These are phyloP conservation scores for Podospora australis DNA, from an alignment of 495 filamentous ascomycete species.

Conservation along the genomic window DNA sequence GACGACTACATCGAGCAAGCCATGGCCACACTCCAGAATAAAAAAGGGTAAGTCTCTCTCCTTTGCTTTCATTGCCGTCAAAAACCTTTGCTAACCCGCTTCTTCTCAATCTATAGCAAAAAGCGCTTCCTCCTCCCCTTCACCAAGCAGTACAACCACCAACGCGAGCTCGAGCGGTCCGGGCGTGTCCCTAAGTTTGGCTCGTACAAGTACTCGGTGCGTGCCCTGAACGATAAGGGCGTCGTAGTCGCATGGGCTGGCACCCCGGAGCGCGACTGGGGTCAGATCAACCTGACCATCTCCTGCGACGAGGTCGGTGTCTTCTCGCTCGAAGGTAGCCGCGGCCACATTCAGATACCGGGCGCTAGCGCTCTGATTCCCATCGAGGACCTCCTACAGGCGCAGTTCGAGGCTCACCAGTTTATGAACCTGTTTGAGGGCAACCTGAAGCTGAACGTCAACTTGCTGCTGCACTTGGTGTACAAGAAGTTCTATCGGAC, in stretches of 20 bases:
- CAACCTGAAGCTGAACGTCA: constrained; percentile 82
- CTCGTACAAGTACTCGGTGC: constrained; percentile 91
- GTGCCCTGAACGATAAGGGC: constrained; percentile 84
- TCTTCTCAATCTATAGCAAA: constrained; percentile 47
- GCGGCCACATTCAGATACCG: constrained; percentile 90
- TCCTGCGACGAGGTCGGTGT: constrained; percentile 90
- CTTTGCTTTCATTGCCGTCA: not conserved
- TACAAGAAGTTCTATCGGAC: constrained; percentile 97
- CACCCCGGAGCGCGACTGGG: constrained; percentile 78
- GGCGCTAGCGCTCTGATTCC: constrained; percentile 86
- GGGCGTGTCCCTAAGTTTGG: constrained; percentile 95
- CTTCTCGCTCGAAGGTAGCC: constrained; percentile 86
- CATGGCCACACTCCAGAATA: constrained; percentile 96
- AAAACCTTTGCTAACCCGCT: constrained; percentile 11
- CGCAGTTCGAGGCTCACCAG: constrained; percentile 92
- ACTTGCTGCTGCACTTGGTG: constrained; percentile 87
- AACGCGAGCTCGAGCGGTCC: constrained; percentile 82
- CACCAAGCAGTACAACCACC: constrained; percentile 97
- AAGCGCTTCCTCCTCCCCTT: constrained; percentile 94
- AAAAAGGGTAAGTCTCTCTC: constrained; percentile 60
- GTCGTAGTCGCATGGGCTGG: constrained; percentile 86
- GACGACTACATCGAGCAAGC: constrained; percentile 99
- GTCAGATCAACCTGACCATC: constrained; percentile 88
- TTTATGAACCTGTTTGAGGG: constrained; percentile 93
- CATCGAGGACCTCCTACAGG: constrained; percentile 89